These are phyloP conservation scores for Bassia scoparia DNA, from an alignment of 148 eudicot species.

Conservation along the genomic window DNA sequence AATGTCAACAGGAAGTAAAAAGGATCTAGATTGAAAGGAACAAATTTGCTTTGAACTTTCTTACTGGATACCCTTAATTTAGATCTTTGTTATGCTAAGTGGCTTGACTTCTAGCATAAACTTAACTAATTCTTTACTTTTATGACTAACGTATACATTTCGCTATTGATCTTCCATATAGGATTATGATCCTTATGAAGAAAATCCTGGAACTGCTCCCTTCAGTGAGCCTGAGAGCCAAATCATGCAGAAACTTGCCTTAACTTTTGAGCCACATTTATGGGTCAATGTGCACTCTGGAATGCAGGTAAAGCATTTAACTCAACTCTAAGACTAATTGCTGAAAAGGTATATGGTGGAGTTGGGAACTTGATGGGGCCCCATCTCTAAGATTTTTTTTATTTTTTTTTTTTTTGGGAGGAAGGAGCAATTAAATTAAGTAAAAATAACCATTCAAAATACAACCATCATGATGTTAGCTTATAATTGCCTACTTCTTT, in stretches of 20 bases:
- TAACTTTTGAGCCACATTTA: slow-evolving; percentile 84
- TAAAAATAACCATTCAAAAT: too few relatives aligned
- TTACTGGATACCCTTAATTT: slow-evolving; percentile 8
- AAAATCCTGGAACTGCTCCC: slow-evolving; percentile 84
- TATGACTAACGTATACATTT: not conserved
- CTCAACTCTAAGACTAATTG: not conserved
- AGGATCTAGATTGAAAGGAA: not conserved
- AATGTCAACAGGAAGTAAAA: not conserved
- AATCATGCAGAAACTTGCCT: slow-evolving; percentile 71
- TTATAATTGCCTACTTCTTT: too few relatives aligned
- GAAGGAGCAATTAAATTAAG: too few relatives aligned
- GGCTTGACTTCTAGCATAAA: slow-evolving; percentile 1
- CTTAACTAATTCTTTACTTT: not conserved
- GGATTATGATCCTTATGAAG: slow-evolving; percentile 98
- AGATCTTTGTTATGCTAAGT: not conserved
- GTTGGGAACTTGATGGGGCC: not conserved
- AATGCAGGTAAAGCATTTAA: slow-evolving; percentile 61
- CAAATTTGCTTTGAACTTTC: not conserved
- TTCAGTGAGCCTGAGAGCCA: slow-evolving; percentile 96
- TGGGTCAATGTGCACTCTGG: slow-evolving; percentile 99
- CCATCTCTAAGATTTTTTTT: too few relatives aligned
- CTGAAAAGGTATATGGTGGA: not conserved
- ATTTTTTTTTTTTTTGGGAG: too few relatives aligned
- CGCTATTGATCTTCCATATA: slow-evolving; percentile 21
- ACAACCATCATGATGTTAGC: too few relatives aligned